A percentile compares a stretch with the other conserved stretches of the same genome.
Conservation (phyloP, 129 eudicot species). For the Centella asiatica region DNA sequence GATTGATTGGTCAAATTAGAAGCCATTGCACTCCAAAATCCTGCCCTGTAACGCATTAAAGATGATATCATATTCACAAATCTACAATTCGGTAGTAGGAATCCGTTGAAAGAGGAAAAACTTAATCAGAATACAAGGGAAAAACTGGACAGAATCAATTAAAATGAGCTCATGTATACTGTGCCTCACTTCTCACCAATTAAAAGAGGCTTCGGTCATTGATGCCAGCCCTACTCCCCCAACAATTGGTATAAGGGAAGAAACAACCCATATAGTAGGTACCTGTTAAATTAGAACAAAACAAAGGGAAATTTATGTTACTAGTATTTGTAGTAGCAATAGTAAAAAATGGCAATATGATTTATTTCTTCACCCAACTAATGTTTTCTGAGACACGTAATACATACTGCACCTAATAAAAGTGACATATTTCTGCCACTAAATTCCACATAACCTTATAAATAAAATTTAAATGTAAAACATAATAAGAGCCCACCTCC, state of each 20-base stretch:
- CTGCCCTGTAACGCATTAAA: slow-evolving; percentile 51
- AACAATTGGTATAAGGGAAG: slow-evolving; percentile 83
- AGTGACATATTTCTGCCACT: background rate
- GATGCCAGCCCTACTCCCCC: slow-evolving; percentile 99
- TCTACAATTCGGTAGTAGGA: background rate
- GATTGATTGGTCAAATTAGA: slow-evolving; percentile 93
- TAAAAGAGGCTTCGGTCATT: slow-evolving; percentile 87
- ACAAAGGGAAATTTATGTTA: background rate
- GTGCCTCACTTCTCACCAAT: slow-evolving; percentile 45
- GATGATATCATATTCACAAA: slow-evolving; percentile 13
- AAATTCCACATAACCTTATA: background rate
- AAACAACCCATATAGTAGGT: slow-evolving; percentile 76
- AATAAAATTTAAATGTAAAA: background rate
- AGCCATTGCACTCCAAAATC: slow-evolving; percentile 99
- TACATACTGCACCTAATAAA: background rate
- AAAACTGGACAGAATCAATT: background rate
- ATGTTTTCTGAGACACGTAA: background rate
- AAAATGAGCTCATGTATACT: background rate
- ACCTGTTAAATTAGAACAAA: slow-evolving; percentile 31
- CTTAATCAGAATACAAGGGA: background rate
- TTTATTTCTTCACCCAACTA: too few relatives aligned
- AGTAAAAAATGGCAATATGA: too few relatives aligned
- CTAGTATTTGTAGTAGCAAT: too few relatives aligned
- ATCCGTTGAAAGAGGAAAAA: background rate
- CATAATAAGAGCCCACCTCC: slow-evolving; percentile 38